Evolutionary conservation across 2,329 filamentous ascomycete genomes (phyloP), one percentile per base, ranked within the genome.

Genomic region (Cladosporium sp.): DNA sequence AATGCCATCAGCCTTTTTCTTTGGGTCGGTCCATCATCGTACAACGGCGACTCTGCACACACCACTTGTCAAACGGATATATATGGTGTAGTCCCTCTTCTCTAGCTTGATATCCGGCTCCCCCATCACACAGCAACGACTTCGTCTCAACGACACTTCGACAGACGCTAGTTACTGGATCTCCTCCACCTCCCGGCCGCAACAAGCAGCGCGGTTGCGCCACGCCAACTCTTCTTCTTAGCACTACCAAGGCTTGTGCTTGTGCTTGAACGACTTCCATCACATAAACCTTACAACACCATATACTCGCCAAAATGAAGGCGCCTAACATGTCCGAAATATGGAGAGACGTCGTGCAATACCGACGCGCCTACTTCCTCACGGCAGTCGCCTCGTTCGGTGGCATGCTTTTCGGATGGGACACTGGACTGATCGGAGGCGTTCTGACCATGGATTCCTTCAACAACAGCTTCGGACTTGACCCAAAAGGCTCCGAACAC

Each of bases 371-470:
- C 6, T 72, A 73, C 49, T 27, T 68, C 18, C 65, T 73, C 12
- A 72, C 71, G 0, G 65, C 63, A 0, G 65, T 72, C n/a, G 68
- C 70, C 4, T 67, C 65, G 1, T 72, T 73, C 54, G 71, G 71
- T 20, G 70, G 43, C 39, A 49, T 52, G 32, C 39, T 54, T 11
- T 43, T 51, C 46, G 43, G 57, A 36, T 61, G 58, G 58, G 61
- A 62, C 25, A 62, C 62, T 9, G 62, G 62, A 32, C 51, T 60
- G 4, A 64, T 62, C 36, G 65, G 63, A 13, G 69, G 69, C 32
- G 67, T 72, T 2, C 55, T 73, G 33, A 71, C 68, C 2, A 72
- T 73, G 69, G 61, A 68, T 33, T 65, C 67, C 2, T 73, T 72
- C 56, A 67, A 71, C 45, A 63, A 72, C 51, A 69, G 64, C 1